Evolutionary conservation across 768 basidiomycete species (phyloP).

Genomic region (Boletellus sp.): DNA sequence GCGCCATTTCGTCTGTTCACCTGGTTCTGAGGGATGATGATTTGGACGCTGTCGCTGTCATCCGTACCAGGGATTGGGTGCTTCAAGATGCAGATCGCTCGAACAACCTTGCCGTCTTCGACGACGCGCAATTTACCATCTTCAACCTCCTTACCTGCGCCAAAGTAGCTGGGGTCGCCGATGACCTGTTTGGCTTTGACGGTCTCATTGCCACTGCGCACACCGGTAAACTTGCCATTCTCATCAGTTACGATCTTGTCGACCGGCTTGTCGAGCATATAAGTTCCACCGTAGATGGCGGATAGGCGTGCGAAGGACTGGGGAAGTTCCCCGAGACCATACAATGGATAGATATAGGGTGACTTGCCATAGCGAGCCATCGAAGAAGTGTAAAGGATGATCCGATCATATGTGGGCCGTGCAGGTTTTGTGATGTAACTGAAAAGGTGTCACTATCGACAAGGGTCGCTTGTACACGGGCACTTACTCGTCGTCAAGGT

Average conservation of each 20-base stretch:
- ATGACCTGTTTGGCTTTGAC: slow-evolving; percentile 98
- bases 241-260: slow-evolving; percentile 84
- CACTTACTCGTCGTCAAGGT: slow-evolving; percentile 92
- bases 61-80: slow-evolving; percentile 98
- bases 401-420: slow-evolving; percentile 87
- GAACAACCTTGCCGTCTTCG: slow-evolving; percentile 90
- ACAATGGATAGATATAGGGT: slow-evolving; percentile 98
- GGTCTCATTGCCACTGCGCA: slow-evolving; percentile 83
- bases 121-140: slow-evolving; percentile 82
- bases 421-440: slow-evolving; percentile 95
- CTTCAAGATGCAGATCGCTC: slow-evolving; percentile 97
- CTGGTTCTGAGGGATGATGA: slow-evolving; percentile 99
- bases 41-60: slow-evolving; percentile 90
- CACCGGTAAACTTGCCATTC: slow-evolving; percentile 89
- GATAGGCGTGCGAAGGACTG: slow-evolving; percentile 97
- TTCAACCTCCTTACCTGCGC: slow-evolving; percentile 59
- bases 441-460: slow-evolving; percentile 9
- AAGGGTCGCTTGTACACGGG: not conserved
- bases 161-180: slow-evolving; percentile 97
- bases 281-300: slow-evolving; percentile 98
- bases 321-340: slow-evolving; percentile 97
- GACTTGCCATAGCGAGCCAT: slow-evolving; percentile 99
- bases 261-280: slow-evolving; percentile 97
- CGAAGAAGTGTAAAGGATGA: slow-evolving; percentile 94
- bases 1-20: slow-evolving; percentile 87